Evolutionary conservation across 2,329 filamentous ascomycete species (phyloP), one percentile per base, ranked within the genome.

Genomic region (Phyllosticta capitalensis): DNA sequence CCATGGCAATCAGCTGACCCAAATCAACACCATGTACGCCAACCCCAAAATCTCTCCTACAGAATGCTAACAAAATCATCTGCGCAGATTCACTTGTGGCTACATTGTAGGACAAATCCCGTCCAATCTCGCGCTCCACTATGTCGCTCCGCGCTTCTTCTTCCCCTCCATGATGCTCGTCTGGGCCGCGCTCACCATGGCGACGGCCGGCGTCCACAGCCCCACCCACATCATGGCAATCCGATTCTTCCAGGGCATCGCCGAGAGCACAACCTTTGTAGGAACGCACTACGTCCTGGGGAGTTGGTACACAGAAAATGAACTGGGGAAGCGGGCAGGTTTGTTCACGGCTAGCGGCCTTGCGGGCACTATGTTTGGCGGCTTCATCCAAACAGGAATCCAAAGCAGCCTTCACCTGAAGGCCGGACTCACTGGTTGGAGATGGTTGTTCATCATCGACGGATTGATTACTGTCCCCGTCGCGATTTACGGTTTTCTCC

Each of bases 131-230:
- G 82, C 82, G 2, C 75, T 88, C 2, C 81, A 86, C 68, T 84
- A 85, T 64, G 67, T 88, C 61, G 79, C 79, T 55, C 85, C 84
- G 1, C 77, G 83, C n/a, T 75, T 82, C 62, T 87, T 82, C 74
- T 85, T 85, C 65, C 84, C 84, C 0, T 65, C 75, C 26, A 85
- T 84, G 78, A 85, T 86, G 79, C 60, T 85, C 20, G 66, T 82
- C 60, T 88, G 85, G 86, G 84, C 81, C 1, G 74, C 76, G 0
- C 70, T 88, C 24, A 88, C 85, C 1, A 85, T 87, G 81, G 73
- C 78, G 38, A 84, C 82, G 1, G 82, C 81, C 1, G 75, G 78
- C 2, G 77, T 73, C 0, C 76, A 80, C 7, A 75, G 72, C 3
- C 80, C 81, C 0, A 72, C 77, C 61, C 70, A 79, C 52, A 83